These are phyloP conservation scores for Pseudocercospora crystallina DNA, from an alignment of 2,329 filamentous ascomycete species.

Conservation along the genomic window DNA sequence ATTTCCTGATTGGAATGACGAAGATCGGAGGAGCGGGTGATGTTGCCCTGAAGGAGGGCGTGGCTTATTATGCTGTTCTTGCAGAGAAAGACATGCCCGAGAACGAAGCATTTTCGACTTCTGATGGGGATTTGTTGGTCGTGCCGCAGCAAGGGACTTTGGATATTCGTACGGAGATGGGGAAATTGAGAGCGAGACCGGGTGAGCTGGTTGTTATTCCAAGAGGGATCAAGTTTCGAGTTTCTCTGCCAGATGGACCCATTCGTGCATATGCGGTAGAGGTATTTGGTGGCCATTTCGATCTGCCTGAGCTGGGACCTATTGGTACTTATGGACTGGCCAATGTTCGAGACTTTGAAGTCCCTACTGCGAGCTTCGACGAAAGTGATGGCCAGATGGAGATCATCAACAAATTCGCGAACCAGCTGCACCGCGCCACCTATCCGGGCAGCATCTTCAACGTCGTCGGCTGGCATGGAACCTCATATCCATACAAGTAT, in stretches of 20 bases:
- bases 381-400: constrained; percentile 49
- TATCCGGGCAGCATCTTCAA: constrained; percentile 68
- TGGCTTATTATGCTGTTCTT: constrained; percentile 79
- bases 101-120: constrained; percentile 75
- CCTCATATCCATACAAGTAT: constrained; percentile 61
- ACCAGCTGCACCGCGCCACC: constrained; percentile 58
- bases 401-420: constrained; percentile 62
- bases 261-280: constrained; percentile 67
- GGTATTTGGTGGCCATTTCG: constrained; percentile 63
- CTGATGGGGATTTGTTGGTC: constrained; percentile 68
- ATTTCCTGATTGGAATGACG: constrained; percentile 68
- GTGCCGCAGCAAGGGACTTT: constrained; percentile 64
- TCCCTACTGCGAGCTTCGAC: constrained; percentile 58
- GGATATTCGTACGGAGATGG: constrained; percentile 69
- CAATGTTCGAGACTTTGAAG: constrained; percentile 64
- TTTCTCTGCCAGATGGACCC: constrained; percentile 59
- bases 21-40: constrained; percentile 78
- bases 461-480: constrained; percentile 71
- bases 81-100: constrained; percentile 73
- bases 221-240: constrained; percentile 63
- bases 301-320: constrained; percentile 65
- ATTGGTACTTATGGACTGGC: constrained; percentile 66
- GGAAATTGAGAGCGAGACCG: constrained; percentile 61
- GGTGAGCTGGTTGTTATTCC: constrained; percentile 68
- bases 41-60: constrained; percentile 73